These are phyloP conservation scores for Rhododendron ferrugineum DNA, from an alignment of 148 eudicot species.

Conservation along the genomic window DNA sequence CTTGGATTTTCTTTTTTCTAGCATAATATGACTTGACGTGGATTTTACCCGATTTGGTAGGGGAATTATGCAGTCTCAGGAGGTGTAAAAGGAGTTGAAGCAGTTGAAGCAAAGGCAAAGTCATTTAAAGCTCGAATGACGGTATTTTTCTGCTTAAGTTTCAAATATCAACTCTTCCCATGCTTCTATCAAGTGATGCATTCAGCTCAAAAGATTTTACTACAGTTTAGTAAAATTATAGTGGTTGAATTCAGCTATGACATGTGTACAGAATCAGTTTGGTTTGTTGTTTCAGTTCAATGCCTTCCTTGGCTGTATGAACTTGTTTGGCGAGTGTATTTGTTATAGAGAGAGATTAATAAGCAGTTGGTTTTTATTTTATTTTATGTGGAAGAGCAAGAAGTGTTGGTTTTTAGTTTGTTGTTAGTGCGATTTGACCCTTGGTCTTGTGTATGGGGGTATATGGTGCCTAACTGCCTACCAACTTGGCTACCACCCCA, in stretches of 20 bases:
- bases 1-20: not conserved
- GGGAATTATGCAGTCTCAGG: constrained; percentile 98
- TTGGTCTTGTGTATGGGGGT: not conserved
- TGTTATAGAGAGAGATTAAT: not conserved
- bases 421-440: not conserved
- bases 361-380: not conserved
- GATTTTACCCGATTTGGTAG: constrained; percentile 19
- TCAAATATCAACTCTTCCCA: not conserved
- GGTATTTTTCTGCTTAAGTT: constrained; percentile 34
- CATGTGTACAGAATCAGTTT: not conserved
- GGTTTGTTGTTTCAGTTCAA: not conserved
- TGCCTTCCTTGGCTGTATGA: not conserved
- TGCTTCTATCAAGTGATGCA: not conserved
- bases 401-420: not conserved
- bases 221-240: not conserved
- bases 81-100: constrained; percentile 90
- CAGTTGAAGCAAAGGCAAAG: constrained; percentile 93
- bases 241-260: not conserved
- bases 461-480: not conserved
- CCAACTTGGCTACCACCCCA: not conserved
- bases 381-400: not conserved
- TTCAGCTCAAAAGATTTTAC: not conserved
- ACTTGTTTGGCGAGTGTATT: not conserved
- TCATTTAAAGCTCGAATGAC: constrained; percentile 98
- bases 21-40: not conserved